These are phyloP conservation scores for Gracilaria vermiculophylla DNA, from an alignment of 23 red algal species.

Conservation along the genomic window DNA sequence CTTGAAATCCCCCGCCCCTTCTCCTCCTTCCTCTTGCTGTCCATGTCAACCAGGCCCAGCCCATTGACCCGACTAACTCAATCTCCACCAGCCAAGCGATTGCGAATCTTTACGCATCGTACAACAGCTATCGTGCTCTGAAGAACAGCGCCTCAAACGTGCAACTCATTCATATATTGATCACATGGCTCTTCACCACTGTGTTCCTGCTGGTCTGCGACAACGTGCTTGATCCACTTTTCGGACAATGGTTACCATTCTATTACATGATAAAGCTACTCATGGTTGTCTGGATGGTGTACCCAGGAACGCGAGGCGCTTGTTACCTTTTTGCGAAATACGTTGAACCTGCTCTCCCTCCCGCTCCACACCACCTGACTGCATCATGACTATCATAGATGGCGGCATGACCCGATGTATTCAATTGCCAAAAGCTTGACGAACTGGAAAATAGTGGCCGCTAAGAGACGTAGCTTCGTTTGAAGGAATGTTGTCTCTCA, in stretches of 20 bases:
- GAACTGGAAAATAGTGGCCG: too few relatives aligned
- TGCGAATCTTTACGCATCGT: constrained; percentile 73
- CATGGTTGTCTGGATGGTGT: constrained; percentile 68
- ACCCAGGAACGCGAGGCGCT: constrained; percentile 67
- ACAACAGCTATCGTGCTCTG: constrained; percentile 72
- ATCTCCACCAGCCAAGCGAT: constrained; percentile 7
- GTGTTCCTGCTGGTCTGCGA: constrained; percentile 36
- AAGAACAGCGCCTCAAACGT: constrained; percentile 52
- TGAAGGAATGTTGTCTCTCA: too few relatives aligned
- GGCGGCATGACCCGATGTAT: neutral
- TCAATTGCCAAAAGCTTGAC: too few relatives aligned
- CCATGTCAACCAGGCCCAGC: too few relatives aligned
- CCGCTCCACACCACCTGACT: neutral
- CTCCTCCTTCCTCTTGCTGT: too few relatives aligned
- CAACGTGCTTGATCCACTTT: constrained; percentile 34
- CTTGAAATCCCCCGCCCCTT: neutral
- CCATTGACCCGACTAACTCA: too few relatives aligned
- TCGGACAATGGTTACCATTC: constrained; percentile 63
- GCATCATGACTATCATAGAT: neutral
- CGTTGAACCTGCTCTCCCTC: constrained; percentile 51
- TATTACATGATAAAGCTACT: constrained; percentile 57
- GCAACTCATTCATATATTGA: constrained; percentile 66
- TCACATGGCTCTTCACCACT: constrained; percentile 61
- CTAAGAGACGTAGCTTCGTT: neutral
- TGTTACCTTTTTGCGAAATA: constrained; percentile 53